phyloP scores from a whole-genome alignment of 768 basidiomycete species.

The Phylloporus sp. region DNA sequence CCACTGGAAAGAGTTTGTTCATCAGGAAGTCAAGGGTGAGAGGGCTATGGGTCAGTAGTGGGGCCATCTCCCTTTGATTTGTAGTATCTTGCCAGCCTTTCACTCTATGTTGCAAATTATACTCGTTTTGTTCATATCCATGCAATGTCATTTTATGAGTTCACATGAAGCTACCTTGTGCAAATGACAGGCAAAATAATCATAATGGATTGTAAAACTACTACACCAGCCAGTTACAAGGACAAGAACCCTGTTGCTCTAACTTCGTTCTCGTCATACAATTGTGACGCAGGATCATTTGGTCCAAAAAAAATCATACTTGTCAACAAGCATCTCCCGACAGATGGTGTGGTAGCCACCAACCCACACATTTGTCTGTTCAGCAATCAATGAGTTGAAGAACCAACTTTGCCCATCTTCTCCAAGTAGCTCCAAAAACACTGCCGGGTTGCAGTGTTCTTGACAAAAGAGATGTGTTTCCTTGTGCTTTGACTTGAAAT shows the following conservation, averaged over 20 bases:
- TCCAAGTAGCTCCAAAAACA: constrained; percentile 27
- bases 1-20: too few relatives aligned
- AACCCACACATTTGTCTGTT: constrained; percentile 39
- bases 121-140: too few relatives aligned
- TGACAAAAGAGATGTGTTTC: constrained; percentile 24
- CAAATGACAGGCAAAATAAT: too few relatives aligned
- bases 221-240: constrained; percentile 6
- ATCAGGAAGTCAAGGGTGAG: too few relatives aligned
- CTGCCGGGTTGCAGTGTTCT: constrained; percentile 28
- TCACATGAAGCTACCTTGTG: too few relatives aligned
- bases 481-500: constrained; percentile 36
- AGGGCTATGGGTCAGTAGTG: too few relatives aligned
- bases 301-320: constrained; percentile 37
- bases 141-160: neutral
- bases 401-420: constrained; percentile 26
- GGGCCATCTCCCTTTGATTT: too few relatives aligned
- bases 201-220: too few relatives aligned
- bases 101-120: too few relatives aligned
- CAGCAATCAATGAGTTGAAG: constrained; percentile 35
- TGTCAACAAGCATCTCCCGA: constrained; percentile 30
- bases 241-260: neutral
- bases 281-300: constrained; percentile 33
- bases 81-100: too few relatives aligned
- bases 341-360: constrained; percentile 32
- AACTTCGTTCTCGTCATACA: neutral